Base-by-base conservation (phyloP, 192 early-diverging fungal species). In the Umbelopsis sp. region DNA sequence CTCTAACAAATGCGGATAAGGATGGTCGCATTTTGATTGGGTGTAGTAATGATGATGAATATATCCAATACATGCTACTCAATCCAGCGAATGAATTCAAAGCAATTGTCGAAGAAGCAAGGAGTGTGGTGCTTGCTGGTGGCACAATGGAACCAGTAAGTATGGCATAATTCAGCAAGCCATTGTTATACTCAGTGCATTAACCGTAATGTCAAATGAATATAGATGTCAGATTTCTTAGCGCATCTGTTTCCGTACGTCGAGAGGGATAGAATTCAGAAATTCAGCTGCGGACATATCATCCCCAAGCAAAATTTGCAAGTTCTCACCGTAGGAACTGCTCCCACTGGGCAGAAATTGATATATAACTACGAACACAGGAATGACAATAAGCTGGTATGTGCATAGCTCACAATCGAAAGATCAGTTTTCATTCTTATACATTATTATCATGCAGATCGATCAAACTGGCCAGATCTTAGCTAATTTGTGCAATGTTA, bases 81-180 rank as follows among this genome's bases (percentile, higher is more conserved):
- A 94, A 94, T 67, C 95, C 97, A 6, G 87, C 94, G 2, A 88
- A 91, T 65, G 81, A 82, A 7, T 97, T 98, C 75, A 77, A 83
- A 62, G 85, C 85, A 20, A 84, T 98, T 14, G 89, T 96, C 5
- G 77, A 87, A 7, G 91, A 97, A 51, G 91, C 95, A 0, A 82
- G 92, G 45, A 89, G 92, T 34, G 88, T 98, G 0, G 77, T 98
- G 9, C 79, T 98, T 25, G 93, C 95, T 0, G 96, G 97, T 69
- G 97, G 97, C 22, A 98, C 97, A 0, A 95, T 98, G 93, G 88
- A 90, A 71, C 96, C 95, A 1, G 89, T 94, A 29, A 75, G 83
- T 66, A 84, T 82, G 26, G 75, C 84, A 9, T 41, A 9, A 45
- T 34, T 51, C n/a, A 11, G 12, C 12, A 41, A 11, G 36, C 76